Percentiles rank a stretch among this genome's conserved stretches.
phyloP scores from a whole-genome alignment of 352 stramenopile species.

The Pilasporangium apinafurcum region DNA sequence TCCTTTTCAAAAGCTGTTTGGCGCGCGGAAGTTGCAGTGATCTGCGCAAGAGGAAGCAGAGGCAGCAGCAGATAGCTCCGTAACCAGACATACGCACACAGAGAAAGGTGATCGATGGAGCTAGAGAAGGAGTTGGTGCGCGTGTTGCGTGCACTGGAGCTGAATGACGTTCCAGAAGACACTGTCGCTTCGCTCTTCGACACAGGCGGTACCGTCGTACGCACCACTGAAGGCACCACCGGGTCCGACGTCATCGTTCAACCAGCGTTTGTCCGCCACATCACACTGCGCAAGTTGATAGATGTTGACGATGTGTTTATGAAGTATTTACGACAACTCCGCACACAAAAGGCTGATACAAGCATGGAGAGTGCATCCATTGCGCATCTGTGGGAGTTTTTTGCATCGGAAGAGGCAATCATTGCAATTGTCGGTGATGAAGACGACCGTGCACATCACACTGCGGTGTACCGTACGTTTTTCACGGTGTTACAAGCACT shows the following conservation, averaged over 20 bases:
- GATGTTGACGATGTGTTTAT: constrained; percentile 43
- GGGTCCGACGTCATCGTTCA: constrained; percentile 11
- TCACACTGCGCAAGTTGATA: constrained; percentile 33
- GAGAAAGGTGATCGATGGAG: constrained; percentile 16
- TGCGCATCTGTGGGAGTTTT: constrained; percentile 46
- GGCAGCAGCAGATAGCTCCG: too few species aligned
- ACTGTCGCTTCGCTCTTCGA: constrained; percentile 58
- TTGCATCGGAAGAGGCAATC: constrained; percentile 44
- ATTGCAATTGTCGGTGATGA: constrained; percentile 24
- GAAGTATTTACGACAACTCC: constrained; percentile 43
- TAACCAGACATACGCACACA: too few species aligned
- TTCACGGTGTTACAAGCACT: constrained; percentile 52
- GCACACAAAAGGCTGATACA: constrained; percentile 6
- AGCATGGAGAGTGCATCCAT: constrained; percentile 4
- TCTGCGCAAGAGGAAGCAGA: too few species aligned
- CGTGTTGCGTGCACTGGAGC: constrained; percentile 49
- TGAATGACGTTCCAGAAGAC: constrained; percentile 37
- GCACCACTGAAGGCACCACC: constrained; percentile 9
- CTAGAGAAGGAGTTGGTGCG: constrained; percentile 58
- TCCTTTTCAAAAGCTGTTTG: too few species aligned
- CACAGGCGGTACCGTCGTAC: constrained; percentile 52
- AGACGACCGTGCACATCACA: constrained; percentile 17
- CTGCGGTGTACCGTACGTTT: constrained; percentile 55
- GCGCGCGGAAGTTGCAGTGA: too few species aligned
- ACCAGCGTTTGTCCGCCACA: constrained; percentile 22